Base-by-base conservation (phyloP, 768 basidiomycete species). In the Boletus vermiculosoides region DNA sequence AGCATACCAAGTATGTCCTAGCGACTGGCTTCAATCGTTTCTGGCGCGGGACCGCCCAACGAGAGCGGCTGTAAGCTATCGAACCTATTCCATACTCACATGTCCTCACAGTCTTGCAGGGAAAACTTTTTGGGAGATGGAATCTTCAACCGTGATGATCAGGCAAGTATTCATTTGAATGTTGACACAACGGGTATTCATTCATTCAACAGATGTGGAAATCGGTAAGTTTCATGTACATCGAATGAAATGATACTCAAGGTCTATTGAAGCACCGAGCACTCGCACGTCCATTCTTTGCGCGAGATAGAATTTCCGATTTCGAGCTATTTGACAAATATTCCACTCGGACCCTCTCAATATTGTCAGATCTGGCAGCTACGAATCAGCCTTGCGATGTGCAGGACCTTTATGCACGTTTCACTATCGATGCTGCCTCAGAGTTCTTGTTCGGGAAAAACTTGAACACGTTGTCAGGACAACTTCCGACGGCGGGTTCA, bases 61-160 rank as follows among this genome's bases (percentile, higher is more conserved):
- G 86, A 60, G 86, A 88, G 69, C 74, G 86, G 65, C 76, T 87
- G 87, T 87, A 56, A 58, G 85, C 71, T 18, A 15, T 37, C 20
- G 2, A 37, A 1, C 45, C 30, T 15, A 41, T 46, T 31, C n/a
- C 15, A 30, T n/a, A 10, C 40, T 37, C 9, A 23, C 45, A 15
- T 25, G 22, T 59, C 49, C 65, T 65, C 52, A 68, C 40, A 1
- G 41, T 54, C 22, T 54, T 33, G 0, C 60, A 77, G 76, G 61
- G 76, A 78, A 56, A 66, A 37, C 45, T 85, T 88, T 66, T 75
- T 90, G n/a, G 89, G 89, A 4, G 76, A 81, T 59, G 87, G 88
- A 2, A 89, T 91, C 39, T 91, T 91, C 70, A 89, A 89, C 60
- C 79, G 87, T 16, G 88, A 89, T 67, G 88, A 86, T 62, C 82